Evolutionary conservation across 139 green algal genomes (phyloP).

Genomic region (Coccomyxa sp.): DNA sequence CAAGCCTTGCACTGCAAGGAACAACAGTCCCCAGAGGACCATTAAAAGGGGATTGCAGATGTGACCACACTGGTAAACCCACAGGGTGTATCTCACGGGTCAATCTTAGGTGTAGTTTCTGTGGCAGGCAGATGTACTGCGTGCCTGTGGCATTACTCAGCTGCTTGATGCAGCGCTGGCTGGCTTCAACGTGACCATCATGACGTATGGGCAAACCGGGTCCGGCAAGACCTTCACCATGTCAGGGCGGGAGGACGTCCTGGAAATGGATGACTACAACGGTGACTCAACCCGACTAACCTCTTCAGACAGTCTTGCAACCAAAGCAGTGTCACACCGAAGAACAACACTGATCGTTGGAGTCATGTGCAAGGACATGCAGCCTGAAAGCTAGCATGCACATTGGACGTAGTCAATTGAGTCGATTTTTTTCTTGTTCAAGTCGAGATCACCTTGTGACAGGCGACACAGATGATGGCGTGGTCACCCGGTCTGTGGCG

Average conservation of each 20-base stretch:
- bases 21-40: neutral
- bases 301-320: too few relatives aligned
- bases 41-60: neutral
- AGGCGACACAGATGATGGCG: conserved; percentile 63
- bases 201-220: conserved; percentile 65
- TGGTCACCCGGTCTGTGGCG: conserved; percentile 54
- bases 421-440: neutral
- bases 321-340: neutral
- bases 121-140: conserved; percentile 37
- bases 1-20: too few relatives aligned
- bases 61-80: neutral
- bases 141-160: conserved; percentile 49
- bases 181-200: conserved; percentile 77
- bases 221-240: conserved; percentile 62
- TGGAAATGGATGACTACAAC: conserved; percentile 49
- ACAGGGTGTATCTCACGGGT: neutral
- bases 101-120: neutral
- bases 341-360: too few relatives aligned
- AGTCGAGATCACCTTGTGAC: neutral
- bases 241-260: conserved; percentile 38
- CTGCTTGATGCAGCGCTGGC: conserved; percentile 79
- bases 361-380: too few relatives aligned
- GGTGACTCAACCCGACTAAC: conserved; percentile 3
- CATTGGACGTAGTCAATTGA: too few relatives aligned
- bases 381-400: too few relatives aligned